Evolutionary conservation across 495 filamentous ascomycete species (phyloP), one percentile per base, ranked within the genome.

Genomic region (Xylaria telfairii): DNA sequence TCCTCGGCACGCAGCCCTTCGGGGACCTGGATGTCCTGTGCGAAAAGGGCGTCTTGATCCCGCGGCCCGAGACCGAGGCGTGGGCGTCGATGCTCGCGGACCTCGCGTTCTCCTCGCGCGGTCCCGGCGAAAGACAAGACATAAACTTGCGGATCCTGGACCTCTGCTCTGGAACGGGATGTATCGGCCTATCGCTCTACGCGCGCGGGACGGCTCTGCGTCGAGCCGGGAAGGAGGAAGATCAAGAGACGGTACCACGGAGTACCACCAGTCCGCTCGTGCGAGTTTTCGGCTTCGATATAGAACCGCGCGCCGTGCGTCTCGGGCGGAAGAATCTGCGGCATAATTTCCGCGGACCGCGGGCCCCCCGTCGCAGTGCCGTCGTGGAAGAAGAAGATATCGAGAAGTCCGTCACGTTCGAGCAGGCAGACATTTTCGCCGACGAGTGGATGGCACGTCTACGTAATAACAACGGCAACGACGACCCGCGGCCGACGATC

Each of bases 101-200:
- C 4, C 61, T 88, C 34, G 76, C 92, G 9, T 34, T 64, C 34
- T 13, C 61, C 21, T 19, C 66, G 34, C 26, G 53, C 17, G 26
- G 32, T 10, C 7, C 2, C n/a, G 26, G 0, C 41, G n/a, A n/a
- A n/a, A n/a, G n/a, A n/a, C n/a, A n/a, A n/a, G n/a, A n/a, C n/a
- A n/a, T n/a, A n/a, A n/a, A n/a, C n/a, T n/a, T 96, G 8, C 86
- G 84, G 37, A 85, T 98, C 28, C 76, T 98, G 2, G 96, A 99
- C 79, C 80, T 97, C 32, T 98, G 96, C 78, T 92, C 93, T 0
- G 96, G 96, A 4, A 93, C 92, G 21, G 96, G 96, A 34, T 98
- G 96, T 79, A 97, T 99, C 70, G 81, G 94, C 0, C 87, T 98
- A 10, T 88, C 92, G 10, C 83, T 97, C 0, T 80, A 89, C 73